Evolutionary conservation across 169 alveolate genomes (phyloP).

Genomic region (Toxoplasma gondii): DNA sequence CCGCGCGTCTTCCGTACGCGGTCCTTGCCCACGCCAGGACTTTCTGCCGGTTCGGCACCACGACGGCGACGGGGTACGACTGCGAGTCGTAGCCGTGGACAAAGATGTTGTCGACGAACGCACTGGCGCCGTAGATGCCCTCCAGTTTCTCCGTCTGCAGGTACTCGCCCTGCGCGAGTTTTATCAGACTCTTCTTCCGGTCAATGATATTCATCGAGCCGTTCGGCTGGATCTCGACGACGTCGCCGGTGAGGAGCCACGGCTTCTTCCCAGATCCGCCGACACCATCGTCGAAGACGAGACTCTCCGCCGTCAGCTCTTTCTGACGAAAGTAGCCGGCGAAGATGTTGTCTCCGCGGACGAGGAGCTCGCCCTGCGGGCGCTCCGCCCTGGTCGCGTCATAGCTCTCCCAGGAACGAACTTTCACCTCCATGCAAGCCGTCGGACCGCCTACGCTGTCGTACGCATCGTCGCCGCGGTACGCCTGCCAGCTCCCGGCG

Average conservation of each 20-base stretch:
- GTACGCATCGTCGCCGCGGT: conserved; percentile 43
- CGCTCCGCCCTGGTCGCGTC: conserved; percentile 65
- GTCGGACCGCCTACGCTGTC: conserved; percentile 83
- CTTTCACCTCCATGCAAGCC: conserved; percentile 79
- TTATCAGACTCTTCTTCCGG: conserved; percentile 93
- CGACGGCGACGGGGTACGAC: conserved; percentile 64
- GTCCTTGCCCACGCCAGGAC: conserved; percentile 42
- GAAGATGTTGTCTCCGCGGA: conserved; percentile 79
- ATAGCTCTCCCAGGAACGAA: conserved; percentile 78
- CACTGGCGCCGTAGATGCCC: conserved; percentile 77
- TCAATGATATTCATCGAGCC: conserved; percentile 88
- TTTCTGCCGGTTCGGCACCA: conserved; percentile 54
- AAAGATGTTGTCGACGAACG: conserved; percentile 83
- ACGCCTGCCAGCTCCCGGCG: conserved; percentile 73
- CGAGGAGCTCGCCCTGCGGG: conserved; percentile 83
- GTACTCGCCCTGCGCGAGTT: conserved; percentile 94
- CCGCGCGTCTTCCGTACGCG: neutral
- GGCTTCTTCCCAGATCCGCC: conserved; percentile 70
- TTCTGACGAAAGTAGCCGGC: conserved; percentile 72
- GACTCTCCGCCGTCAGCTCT: conserved; percentile 81
- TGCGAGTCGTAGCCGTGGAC: conserved; percentile 84
- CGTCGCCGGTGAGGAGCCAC: conserved; percentile 93
- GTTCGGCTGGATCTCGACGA: conserved; percentile 77
- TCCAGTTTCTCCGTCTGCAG: conserved; percentile 95
- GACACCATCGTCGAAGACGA: conserved; percentile 86